Evolutionary conservation across 1,284 basidiomycete genomes (phyloP), one percentile per base, ranked within the genome.

Genomic region (Austroboletus novae-zelandiae): DNA sequence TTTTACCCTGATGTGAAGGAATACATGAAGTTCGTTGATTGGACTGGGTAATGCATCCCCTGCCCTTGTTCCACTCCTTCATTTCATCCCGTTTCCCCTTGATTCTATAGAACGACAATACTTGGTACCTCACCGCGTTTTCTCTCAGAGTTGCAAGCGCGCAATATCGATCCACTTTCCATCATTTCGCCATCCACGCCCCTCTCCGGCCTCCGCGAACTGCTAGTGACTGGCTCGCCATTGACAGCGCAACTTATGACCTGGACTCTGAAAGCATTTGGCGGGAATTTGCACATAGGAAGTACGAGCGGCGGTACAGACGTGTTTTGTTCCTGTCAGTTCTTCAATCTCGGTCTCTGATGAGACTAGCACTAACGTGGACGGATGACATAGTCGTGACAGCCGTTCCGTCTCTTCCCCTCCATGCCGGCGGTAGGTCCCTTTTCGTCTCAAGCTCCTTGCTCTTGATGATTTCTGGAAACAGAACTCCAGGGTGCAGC

Each of bases 281-380:
- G 81, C 15, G 68, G 72, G 43, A 73, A 83, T 35, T 68, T 91
- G 3, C 76, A 88, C 51, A 67, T 95, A 11, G 75, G 80, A n/a
- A 88, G 84, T 6, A 77, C 84, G 2, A 91, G 89, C 13, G 92
- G 89, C 23, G 90, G 90, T 6, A 94, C 93, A 15, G 93, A 94
- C 64, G 84, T 95, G 6, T 93, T 88, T 68, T 66, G 76, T 51
- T 69, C 74, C 35, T 82, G 85, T 86, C 58, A 66, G 83, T 72
- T 23, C 20, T 9, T 42, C 41, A 11, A 31, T 31, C 5, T 29
- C 27, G 36, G 15, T 17, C 6, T 9, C 8, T 31, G 17, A 23
- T 23, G 11, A 29, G 5, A 48, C 17, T 11, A 20, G 27, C n/a
- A 18, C 41, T 50, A 11, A 54, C 41, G 25, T 37, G 5, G 14